Evolutionary conservation across 495 filamentous ascomycete genomes (phyloP).

Genomic region (Melanomma pulvis-pyrius): DNA sequence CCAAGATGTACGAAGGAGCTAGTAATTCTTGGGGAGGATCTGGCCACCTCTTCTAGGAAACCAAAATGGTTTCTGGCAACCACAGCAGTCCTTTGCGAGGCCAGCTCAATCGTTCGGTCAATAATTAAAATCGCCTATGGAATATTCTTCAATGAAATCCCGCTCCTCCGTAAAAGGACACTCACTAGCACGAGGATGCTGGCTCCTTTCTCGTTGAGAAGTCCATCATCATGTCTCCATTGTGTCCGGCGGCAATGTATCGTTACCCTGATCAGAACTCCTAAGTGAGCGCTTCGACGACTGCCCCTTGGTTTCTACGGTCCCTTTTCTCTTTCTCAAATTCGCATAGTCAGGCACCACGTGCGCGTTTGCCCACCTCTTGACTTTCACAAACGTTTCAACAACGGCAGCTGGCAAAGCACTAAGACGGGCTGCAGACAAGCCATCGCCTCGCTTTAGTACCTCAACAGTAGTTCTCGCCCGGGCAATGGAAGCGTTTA

Average conservation of each 20-base stretch:
- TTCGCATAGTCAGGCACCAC: conserved; percentile 51
- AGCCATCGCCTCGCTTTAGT: conserved; percentile 53
- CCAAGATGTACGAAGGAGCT: too few species aligned
- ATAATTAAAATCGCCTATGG: too few species aligned
- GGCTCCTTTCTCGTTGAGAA: neutral
- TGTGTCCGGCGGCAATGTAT: conserved; percentile 28
- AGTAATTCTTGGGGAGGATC: too few species aligned
- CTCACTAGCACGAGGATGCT: too few species aligned
- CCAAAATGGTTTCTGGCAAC: too few species aligned
- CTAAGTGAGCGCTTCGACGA: neutral
- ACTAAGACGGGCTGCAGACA: conserved; percentile 52
- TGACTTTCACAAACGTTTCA: conserved; percentile 67
- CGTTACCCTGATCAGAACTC: neutral
- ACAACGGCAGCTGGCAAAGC: conserved; percentile 10
- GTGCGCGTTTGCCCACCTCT: conserved; percentile 74
- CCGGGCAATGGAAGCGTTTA: conserved; percentile 59
- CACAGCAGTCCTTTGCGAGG: too few species aligned
- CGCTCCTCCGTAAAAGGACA: too few species aligned
- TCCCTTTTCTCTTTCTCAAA: conserved; percentile 46
- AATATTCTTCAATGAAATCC: too few species aligned
- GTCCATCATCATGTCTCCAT: conserved; percentile 7
- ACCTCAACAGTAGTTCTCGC: conserved; percentile 73
- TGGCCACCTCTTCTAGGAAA: too few species aligned
- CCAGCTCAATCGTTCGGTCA: too few species aligned
- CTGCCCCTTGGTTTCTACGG: neutral